Base-by-base conservation (phyloP, 2,329 filamentous ascomycete genomes). In the Colletotrichum sp. region DNA sequence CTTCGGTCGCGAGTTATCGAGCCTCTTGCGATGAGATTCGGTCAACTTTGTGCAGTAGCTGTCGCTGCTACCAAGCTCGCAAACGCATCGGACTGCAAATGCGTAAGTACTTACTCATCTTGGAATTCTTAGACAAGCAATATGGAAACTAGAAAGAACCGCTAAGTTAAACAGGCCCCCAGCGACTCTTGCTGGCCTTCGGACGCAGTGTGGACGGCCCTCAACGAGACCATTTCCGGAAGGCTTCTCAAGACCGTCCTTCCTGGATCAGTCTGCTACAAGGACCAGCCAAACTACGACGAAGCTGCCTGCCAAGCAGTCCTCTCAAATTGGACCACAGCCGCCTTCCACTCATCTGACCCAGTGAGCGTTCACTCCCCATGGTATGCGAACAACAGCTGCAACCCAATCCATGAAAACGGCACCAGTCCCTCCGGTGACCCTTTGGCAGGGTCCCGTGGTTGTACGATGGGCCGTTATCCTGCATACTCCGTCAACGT, bases 211-310 rank as follows among this genome's bases (percentile, higher is more conserved):
- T 93, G 91, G 91, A 77, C 82, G 4, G 69, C 78, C 0, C 85
- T 93, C 65, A 91, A 93, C 77, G 66, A 79, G 7, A 87, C 90
- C 2, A 82, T 92, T 3, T 82, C 83, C 16, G 90, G 89, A 1
- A 83, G 82, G 4, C 82, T 93, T 28, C 83, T 92, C 48, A 83
- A 85, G 9, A 91, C 88, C 0, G 81, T 87, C 3, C 91, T 91
- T 0, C 78, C 91, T 3, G 91, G 85, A 1, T 80, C 86, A 3
- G 83, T 87, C 83, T 70, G 67, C n/a, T 70, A 70, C 28, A 58
- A n/a, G 5, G 18, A 26, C 24, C 26, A 52, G 13, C 24, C 81
- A 5, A 77, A 78, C 15, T 90, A 88, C 78, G 81, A 91, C 79
- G 83, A 83, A 6, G 79, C 77, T 5, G 81, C 78, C 34, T 91